Evolutionary conservation across 2,329 filamentous ascomycete genomes (phyloP), one percentile per base, ranked within the genome.

Genomic region (Verticillium isaacii): DNA sequence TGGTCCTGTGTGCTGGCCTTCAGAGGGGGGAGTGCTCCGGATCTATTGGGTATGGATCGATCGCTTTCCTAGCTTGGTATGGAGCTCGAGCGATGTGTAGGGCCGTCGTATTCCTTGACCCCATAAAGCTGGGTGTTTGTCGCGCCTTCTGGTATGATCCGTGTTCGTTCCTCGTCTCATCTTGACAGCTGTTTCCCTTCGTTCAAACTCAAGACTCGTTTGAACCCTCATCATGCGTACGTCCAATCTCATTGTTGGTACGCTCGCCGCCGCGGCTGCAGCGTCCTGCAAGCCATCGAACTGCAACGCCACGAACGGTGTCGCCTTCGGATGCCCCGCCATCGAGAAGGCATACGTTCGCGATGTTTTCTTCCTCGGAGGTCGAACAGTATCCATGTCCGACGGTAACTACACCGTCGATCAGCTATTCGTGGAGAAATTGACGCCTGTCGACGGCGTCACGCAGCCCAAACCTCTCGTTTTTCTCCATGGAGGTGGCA

Each of bases 391-490:
- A 15, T 59, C 66, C 34, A 60, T 68, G 25, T 61, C 67, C 60
- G 63, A 62, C 36, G 64, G 69, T 45, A 66, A 66, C 65, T 63
- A 68, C 60, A 64, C 67, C 58, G 63, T 66, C 15, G 65, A 67
- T 55, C 71, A 73, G 61, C 68, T 73, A 23, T 73, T 71, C 59
- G 71, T 72, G 55, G 71, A 73, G 63, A 73, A 72, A 65, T 70
- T 73, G 52, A 71, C 70, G 5, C 71, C 70, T 11, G 50, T 62
- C 3, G 61, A 65, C 9, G 65, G 65, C 25, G 45, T 50, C 45
- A 50, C 45, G 7, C 66, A 67, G 12, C 56, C 66, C 6, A 68
- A 68, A n/a, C 71, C 71, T 8, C 65, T 73, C 25, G 68, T 73
- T 61, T 73, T 73, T 68, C 69, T 73, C 57, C 70, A 71, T 58